Conservation (phyloP, 2,329 filamentous ascomycete genomes). For the Ceratocystis ficicola region DNA sequence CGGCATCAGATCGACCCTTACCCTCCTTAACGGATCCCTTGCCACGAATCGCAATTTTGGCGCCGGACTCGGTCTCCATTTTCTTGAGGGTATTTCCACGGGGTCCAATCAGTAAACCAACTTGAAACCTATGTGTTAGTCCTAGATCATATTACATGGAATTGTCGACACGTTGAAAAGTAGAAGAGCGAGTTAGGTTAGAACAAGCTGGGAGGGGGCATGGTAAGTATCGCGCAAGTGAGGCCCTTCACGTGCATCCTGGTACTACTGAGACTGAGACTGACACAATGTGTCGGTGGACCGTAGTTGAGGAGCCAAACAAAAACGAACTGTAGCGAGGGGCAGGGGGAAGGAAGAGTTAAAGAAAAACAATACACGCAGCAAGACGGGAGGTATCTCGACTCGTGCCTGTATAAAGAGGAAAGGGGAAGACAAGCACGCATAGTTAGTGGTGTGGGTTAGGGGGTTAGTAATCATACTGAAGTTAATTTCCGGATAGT, state of each 20-base stretch:
- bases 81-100: slow-evolving; percentile 99
- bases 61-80: slow-evolving; percentile 94
- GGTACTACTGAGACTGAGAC: background rate
- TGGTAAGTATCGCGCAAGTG: slow-evolving; percentile 19
- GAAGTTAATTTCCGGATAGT: slow-evolving; percentile 99
- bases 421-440: slow-evolving; percentile 26
- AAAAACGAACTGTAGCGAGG: slow-evolving; percentile 28
- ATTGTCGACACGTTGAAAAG: slow-evolving; percentile 1
- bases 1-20: slow-evolving; percentile 96
- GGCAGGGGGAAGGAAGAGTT: background rate
- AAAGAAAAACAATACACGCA: slow-evolving; percentile 23
- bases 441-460: slow-evolving; percentile 45
- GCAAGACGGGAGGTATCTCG: slow-evolving; percentile 25
- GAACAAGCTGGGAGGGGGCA: slow-evolving; percentile 29
- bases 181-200: slow-evolving; percentile 30
- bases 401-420: slow-evolving; percentile 26
- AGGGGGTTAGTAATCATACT: slow-evolving; percentile 99
- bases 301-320: slow-evolving; percentile 16
- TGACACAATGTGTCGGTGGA: slow-evolving; percentile 2
- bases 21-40: slow-evolving; percentile 99
- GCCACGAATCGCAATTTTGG: slow-evolving; percentile 98
- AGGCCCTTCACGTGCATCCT: slow-evolving; percentile 12
- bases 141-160: slow-evolving; percentile 27
- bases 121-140: slow-evolving; percentile 98
- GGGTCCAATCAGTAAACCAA: slow-evolving; percentile 98